Conservation (phyloP, 345 rosid species). For the Syzygium aromaticum region DNA sequence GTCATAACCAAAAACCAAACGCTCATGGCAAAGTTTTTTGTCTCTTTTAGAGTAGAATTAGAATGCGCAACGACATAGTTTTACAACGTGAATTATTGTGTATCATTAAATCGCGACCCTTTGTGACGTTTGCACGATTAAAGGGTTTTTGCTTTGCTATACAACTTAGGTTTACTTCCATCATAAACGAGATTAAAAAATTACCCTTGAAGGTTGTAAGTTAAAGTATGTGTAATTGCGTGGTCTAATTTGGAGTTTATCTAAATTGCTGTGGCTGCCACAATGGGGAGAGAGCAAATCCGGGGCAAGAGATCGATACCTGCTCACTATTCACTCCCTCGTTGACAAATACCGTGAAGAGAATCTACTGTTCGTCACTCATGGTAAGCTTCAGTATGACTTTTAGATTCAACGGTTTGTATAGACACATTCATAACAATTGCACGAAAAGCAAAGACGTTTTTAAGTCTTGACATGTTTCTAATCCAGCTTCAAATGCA, state of each 20-base stretch:
- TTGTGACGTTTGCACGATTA: no score
- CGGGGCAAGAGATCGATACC: conserved; percentile 40
- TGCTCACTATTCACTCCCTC: conserved; percentile 38
- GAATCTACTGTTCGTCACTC: conserved; percentile 76
- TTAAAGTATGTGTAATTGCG: not conserved
- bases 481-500: not conserved
- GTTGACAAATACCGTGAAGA: conserved; percentile 70
- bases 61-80: not conserved
- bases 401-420: no score
- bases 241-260: not conserved
- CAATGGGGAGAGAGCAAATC: conserved; percentile 52
- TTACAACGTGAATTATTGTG: not conserved
- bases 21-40: not conserved
- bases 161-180: no score
- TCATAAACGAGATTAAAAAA: not conserved
- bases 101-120: not conserved
- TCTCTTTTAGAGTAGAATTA: not conserved
- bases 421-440: not conserved
- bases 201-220: not conserved
- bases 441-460: not conserved
- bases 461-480: not conserved
- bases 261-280: conserved; percentile 37
- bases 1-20: no score
- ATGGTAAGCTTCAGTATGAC: conserved; percentile 21
- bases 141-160: no score